A percentile compares a stretch with the other conserved stretches of the same genome.
Conservation (phyloP, 768 basidiomycete species). For the Termitomyces sp. region DNA sequence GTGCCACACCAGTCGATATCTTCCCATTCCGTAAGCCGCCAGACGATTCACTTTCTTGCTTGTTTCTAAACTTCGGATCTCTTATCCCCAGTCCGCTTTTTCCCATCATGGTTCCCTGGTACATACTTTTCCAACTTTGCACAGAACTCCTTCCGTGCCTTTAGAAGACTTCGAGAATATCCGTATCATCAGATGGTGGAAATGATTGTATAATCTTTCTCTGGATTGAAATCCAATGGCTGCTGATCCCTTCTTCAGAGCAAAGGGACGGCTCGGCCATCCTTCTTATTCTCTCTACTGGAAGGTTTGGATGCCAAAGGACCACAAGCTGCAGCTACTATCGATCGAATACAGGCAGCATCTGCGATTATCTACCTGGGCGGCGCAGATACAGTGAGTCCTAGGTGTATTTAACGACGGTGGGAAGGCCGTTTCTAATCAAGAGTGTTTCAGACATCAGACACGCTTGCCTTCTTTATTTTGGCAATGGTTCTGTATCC, state of each 20-base stretch:
- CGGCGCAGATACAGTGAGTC: conserved; percentile 14
- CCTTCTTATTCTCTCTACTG: conserved; percentile 8
- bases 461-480: conserved; percentile 17
- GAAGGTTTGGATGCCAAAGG: neutral
- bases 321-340: neutral
- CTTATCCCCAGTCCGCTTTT: conserved; percentile 11
- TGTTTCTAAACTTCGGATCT: too few relatives aligned
- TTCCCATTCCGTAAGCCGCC: conserved; percentile 20
- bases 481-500: conserved; percentile 23
- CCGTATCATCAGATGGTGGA: conserved; percentile 11
- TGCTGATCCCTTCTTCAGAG: neutral
- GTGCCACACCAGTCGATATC: conserved; percentile 18
- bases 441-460: conserved; percentile 16
- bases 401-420: too few relatives aligned
- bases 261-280: too few relatives aligned
- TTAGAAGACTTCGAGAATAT: conserved; percentile 11
- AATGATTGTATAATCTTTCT: conserved; percentile 9
- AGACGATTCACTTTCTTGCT: too few relatives aligned
- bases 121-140: conserved; percentile 13
- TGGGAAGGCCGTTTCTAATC: neutral
- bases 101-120: conserved; percentile 21
- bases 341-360: conserved; percentile 5
- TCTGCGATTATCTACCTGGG: conserved; percentile 6
- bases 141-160: neutral
- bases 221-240: neutral